Evolutionary conservation across 2,329 filamentous ascomycete species (phyloP).

Genomic region (Dissoconium aciculare): DNA sequence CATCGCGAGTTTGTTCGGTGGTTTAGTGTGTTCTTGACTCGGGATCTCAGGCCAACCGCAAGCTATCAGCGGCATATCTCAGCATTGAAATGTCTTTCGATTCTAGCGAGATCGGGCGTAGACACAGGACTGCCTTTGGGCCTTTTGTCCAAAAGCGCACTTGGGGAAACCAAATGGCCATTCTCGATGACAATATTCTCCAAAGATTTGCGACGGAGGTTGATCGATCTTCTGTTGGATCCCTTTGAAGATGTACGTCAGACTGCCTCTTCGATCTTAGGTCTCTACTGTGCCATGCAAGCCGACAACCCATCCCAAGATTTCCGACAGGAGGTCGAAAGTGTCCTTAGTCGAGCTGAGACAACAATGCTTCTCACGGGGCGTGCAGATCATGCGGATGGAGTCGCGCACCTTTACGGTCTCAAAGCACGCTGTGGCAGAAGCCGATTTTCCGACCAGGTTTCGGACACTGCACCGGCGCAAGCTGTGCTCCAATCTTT

Average conservation of each 20-base stretch:
- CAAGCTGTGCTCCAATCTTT: slow-evolving; percentile 42
- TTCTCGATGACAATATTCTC: slow-evolving; percentile 33
- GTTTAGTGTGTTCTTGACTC: slow-evolving; percentile 57
- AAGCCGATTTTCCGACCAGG: slow-evolving; percentile 7
- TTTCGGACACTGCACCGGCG: slow-evolving; percentile 22
- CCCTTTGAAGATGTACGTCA: slow-evolving; percentile 83
- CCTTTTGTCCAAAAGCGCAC: slow-evolving; percentile 33
- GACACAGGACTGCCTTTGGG: slow-evolving; percentile 33
- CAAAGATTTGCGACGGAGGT: slow-evolving; percentile 37
- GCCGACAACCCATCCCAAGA: background rate
- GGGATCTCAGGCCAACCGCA: slow-evolving; percentile 62
- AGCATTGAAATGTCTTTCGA: slow-evolving; percentile 53
- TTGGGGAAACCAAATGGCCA: slow-evolving; percentile 36
- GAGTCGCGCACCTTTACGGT: slow-evolving; percentile 62
- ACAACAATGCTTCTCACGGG: slow-evolving; percentile 53
- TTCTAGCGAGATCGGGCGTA: slow-evolving; percentile 55
- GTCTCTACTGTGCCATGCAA: slow-evolving; percentile 5
- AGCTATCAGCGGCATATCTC: slow-evolving; percentile 86
- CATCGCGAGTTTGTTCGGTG: slow-evolving; percentile 47
- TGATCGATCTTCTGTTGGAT: slow-evolving; percentile 71
- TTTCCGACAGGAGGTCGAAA: slow-evolving; percentile 1
- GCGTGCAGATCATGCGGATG: slow-evolving; percentile 83
- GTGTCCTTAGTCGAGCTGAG: slow-evolving; percentile 27
- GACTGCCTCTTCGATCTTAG: slow-evolving; percentile 33
- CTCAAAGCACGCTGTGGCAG: slow-evolving; percentile 26